These are phyloP conservation scores for Filosporella fistucella DNA, from an alignment of 495 filamentous ascomycete genomes.

Conservation along the genomic window DNA sequence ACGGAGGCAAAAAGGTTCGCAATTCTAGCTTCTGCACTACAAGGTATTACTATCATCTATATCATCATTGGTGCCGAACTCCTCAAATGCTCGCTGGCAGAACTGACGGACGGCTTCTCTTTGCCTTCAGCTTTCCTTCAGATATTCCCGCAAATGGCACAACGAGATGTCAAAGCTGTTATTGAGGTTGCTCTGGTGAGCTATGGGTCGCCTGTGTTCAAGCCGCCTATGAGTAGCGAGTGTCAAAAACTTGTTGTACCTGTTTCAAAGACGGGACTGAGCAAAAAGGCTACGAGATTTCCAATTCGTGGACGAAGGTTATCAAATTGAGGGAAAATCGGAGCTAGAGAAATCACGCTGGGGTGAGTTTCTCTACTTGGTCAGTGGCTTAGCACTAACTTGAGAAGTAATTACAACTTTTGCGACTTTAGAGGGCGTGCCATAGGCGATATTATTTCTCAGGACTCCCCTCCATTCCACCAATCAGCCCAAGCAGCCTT, in stretches of 20 bases:
- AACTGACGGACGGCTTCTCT: background rate
- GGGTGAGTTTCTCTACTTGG: no score
- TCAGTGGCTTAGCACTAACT: no score
- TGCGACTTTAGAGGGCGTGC: no score
- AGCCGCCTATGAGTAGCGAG: background rate
- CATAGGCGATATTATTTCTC: no score
- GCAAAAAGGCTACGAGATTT: no score
- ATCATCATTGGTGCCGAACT: constrained; percentile 17
- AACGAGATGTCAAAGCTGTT: constrained; percentile 10
- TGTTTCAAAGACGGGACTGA: no score
- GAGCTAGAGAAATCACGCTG: no score
- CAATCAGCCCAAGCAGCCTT: no score
- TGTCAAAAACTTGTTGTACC: background rate
- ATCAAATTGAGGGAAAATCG: no score
- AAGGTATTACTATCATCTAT: constrained; percentile 15
- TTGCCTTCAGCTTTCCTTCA: constrained; percentile 9
- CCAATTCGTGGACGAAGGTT: no score
- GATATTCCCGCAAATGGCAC: constrained; percentile 9
- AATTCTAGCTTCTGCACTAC: constrained; percentile 13
- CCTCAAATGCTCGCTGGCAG: background rate
- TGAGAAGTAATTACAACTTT: no score
- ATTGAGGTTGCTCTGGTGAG: constrained; percentile 2
- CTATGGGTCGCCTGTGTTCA: constrained; percentile 5
- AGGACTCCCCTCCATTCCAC: no score
- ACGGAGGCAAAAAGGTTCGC: constrained; percentile 9